These are phyloP conservation scores for Gaertneriomyces semiglobifer DNA, from an alignment of 192 early-diverging fungal species.

Conservation along the genomic window DNA sequence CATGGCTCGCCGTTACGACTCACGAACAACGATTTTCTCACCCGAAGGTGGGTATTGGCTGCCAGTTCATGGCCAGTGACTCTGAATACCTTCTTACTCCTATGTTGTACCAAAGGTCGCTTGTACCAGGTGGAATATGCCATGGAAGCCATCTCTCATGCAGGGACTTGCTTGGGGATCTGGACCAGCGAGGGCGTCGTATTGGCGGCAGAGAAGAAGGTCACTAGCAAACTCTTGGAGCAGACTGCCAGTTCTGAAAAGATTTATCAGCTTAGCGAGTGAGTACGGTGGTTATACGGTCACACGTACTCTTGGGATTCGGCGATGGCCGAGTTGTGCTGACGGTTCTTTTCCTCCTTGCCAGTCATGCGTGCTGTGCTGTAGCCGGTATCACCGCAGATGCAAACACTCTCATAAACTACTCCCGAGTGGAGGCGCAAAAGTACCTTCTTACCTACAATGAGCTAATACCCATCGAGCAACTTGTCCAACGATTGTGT, in stretches of 20 bases:
- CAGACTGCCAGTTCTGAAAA: slow-evolving; percentile 82
- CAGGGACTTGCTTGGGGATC: slow-evolving; percentile 91
- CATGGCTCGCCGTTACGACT: slow-evolving; percentile 98
- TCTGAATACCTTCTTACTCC: background rate
- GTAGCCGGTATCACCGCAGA: slow-evolving; percentile 97
- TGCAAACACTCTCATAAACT: slow-evolving; percentile 93
- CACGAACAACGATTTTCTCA: slow-evolving; percentile 98
- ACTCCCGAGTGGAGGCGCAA: slow-evolving; percentile 81
- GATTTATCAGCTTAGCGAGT: slow-evolving; percentile 95
- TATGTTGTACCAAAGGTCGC: slow-evolving; percentile 59
- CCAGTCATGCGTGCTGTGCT: slow-evolving; percentile 81
- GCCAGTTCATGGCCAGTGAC: background rate
- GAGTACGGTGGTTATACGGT: slow-evolving; percentile 19
- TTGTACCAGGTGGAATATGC: slow-evolving; percentile 99
- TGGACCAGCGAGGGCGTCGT: slow-evolving; percentile 90
- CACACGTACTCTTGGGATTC: background rate
- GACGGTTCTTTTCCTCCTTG: slow-evolving; percentile 8
- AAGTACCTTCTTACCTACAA: slow-evolving; percentile 82
- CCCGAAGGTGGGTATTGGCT: slow-evolving; percentile 75
- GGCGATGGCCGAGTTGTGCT: background rate
- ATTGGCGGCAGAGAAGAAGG: slow-evolving; percentile 95
- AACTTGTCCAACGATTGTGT: slow-evolving; percentile 90
- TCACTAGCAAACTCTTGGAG: slow-evolving; percentile 90
- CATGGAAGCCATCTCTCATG: slow-evolving; percentile 99
- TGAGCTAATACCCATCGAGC: slow-evolving; percentile 91